Percentiles rank a stretch among this genome's conserved stretches.
These are phyloP conservation scores for Suhomyces canberraensis DNA, from an alignment of 805 yeast genomes.

Conservation along the genomic window DNA sequence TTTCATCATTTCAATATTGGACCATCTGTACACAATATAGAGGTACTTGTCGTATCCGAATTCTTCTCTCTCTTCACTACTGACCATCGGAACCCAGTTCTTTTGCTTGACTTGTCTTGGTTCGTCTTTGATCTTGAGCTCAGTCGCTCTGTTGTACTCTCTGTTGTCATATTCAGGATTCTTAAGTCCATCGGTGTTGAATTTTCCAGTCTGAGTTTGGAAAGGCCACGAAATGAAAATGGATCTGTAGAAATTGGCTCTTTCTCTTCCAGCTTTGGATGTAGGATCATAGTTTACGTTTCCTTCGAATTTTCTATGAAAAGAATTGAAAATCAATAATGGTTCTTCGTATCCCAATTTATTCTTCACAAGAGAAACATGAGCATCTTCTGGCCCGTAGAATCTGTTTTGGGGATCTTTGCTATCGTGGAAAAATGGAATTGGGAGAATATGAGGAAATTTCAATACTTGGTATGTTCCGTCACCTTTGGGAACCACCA, in stretches of 20 bases:
- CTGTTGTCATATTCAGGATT: slow-evolving; percentile 12
- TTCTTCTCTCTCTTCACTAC: slow-evolving; percentile 17
- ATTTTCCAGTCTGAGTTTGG: slow-evolving; percentile 30
- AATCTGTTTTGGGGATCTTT: slow-evolving; percentile 16
- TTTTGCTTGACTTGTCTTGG: slow-evolving; percentile 20
- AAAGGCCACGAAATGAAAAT: slow-evolving; percentile 33
- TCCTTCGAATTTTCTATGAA: slow-evolving; percentile 12
- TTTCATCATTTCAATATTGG: slow-evolving; percentile 23
- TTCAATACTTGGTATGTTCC: slow-evolving; percentile 4
- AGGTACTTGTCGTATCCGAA: slow-evolving; percentile 26
- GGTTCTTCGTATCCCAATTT: slow-evolving; percentile 43
- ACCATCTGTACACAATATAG: slow-evolving; percentile 34
- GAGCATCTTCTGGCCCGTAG: slow-evolving; percentile 52
- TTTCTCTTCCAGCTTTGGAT: background rate
- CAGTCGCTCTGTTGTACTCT: slow-evolving; percentile 18
- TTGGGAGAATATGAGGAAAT: slow-evolving; percentile 29
- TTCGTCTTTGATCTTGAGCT: slow-evolving; percentile 14
- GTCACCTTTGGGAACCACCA: slow-evolving; percentile 21
- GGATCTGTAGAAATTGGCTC: slow-evolving; percentile 19
- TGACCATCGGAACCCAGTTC: slow-evolving; percentile 42
- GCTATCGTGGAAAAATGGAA: slow-evolving; percentile 27
- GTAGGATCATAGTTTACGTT: slow-evolving; percentile 5
- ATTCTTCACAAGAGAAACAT: slow-evolving; percentile 34
- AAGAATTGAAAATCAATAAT: slow-evolving; percentile 41
- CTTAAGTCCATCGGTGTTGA: slow-evolving; percentile 32